Base-by-base conservation (phyloP, 2,329 filamentous ascomycete species). In the Coniochaeta hoffmannii region DNA sequence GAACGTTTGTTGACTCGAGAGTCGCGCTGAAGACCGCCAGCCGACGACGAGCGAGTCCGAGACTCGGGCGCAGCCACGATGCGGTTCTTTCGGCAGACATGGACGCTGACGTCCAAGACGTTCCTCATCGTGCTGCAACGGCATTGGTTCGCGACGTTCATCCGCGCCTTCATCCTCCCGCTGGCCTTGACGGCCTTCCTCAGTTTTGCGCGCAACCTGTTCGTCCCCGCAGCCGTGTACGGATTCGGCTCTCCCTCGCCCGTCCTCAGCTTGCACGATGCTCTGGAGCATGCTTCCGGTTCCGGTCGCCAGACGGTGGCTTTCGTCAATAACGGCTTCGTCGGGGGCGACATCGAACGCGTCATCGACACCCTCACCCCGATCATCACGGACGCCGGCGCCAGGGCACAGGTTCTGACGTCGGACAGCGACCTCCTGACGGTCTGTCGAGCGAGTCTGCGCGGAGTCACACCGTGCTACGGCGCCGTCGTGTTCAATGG, bases 121-220 rank as follows among this genome's bases (percentile, higher is more conserved):
- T 71, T 85, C 54, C 77, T 79, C 55, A 82, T 85, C 61, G 73
- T 83, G 14, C 62, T 85, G 32, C 62, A 77, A 44, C 80, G 83
- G 6, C 82, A 85, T 66, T 63, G 70, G 19, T 55, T 76, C 5
- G 72, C 78, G 22, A 81, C 82, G 2, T 57, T 77, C 46, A 70
- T 83, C 58, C 80, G 82, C 62, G 79, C 82, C 6, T 77, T 87
- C 52, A 36, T 86, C 19, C 72, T 87, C 1, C 85, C 85, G 2
- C 69, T 87, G 31, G 65, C 79, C 46, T 70, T 87, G 53, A 77
- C 81, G 38, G 71, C 78, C 22, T 83, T 87, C 63, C 76, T 87
- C 58, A 81, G 76, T 54, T 93, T 88, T 68, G 87, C 90, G 15
- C 86, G 89, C 62, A 92, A 92, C 67, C 82, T 96, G 59, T 93